A percentile compares a stretch with the other conserved stretches of the same genome.
phyloP scores from a whole-genome alignment of 805 yeast genomes.

The Nakazawaea ishiwadae region DNA sequence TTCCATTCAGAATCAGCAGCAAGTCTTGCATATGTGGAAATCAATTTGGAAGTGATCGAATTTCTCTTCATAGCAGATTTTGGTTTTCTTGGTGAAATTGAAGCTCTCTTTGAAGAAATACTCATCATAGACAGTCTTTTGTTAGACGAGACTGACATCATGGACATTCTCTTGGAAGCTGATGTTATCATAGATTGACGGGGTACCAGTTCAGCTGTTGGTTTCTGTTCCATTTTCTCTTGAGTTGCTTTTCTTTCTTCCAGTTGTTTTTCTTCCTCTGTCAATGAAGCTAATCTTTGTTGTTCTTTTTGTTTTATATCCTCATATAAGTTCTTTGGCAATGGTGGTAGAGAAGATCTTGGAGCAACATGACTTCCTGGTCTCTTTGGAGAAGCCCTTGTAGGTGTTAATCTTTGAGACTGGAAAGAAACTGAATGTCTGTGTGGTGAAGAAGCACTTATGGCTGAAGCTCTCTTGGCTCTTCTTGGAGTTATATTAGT shows the following conservation, averaged over 20 bases:
- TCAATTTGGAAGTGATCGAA: constrained; percentile 65
- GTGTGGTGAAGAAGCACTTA: constrained; percentile 38
- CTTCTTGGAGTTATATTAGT: constrained; percentile 16
- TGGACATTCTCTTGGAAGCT: constrained; percentile 14
- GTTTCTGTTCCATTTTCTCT: constrained; percentile 4
- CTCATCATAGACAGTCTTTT: constrained; percentile 20
- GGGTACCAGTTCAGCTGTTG: too few relatives aligned
- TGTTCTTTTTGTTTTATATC: constrained; percentile 7
- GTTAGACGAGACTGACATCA: constrained; percentile 14
- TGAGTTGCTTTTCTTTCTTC: constrained; percentile 3
- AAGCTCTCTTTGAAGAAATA: constrained; percentile 11
- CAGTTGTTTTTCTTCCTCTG: constrained; percentile 4
- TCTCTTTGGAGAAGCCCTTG: constrained; percentile 20
- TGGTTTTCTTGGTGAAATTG: constrained; percentile 16
- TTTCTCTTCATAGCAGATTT: constrained; percentile 46
- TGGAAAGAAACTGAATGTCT: constrained; percentile 36
- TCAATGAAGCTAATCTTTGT: constrained; percentile 1
- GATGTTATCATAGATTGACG: neutral
- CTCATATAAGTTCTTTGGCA: constrained; percentile 16
- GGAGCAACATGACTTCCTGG: constrained; percentile 16
- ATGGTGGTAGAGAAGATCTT: constrained; percentile 15
- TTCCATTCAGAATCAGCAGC: constrained; percentile 64
- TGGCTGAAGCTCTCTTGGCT: constrained; percentile 32
- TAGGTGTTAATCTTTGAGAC: constrained; percentile 17
- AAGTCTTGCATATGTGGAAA: constrained; percentile 69